These are phyloP conservation scores for Pseudogymnoascus pannorum DNA, from an alignment of 2,329 filamentous ascomycete species.

Conservation along the genomic window DNA sequence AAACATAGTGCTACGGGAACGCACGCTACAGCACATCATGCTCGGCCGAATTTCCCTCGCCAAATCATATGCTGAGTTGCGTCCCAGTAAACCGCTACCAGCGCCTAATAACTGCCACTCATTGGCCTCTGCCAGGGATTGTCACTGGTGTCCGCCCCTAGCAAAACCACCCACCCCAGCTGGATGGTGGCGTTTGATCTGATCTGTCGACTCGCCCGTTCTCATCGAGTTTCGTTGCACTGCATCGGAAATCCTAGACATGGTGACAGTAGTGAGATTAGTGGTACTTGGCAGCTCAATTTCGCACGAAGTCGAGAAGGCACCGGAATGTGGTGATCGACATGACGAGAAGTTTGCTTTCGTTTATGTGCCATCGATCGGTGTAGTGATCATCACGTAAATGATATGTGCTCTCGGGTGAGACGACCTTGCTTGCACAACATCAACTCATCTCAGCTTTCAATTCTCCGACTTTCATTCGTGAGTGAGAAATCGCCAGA, in stretches of 20 bases:
- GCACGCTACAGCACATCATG: not conserved
- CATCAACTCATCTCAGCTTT: not conserved
- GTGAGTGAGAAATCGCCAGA: not conserved
- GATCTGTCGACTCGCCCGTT: constrained; percentile 1
- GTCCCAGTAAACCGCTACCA: not conserved
- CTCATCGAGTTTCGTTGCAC: not conserved
- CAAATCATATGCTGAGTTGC: not conserved
- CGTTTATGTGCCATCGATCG: not conserved
- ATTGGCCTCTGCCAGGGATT: not conserved
- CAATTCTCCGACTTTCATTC: not conserved
- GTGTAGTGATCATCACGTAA: not conserved
- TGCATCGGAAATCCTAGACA: constrained; percentile 3
- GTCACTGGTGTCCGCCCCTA: constrained; percentile 5
- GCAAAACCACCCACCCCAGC: not conserved
- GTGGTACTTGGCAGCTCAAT: constrained; percentile 5
- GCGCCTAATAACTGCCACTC: constrained; percentile 6
- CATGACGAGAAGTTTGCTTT: not conserved
- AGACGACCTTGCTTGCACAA: not conserved
- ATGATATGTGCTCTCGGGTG: not conserved
- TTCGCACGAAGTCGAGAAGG: not conserved
- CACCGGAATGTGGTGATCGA: not conserved
- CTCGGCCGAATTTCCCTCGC: constrained; percentile 1
- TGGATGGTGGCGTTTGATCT: constrained; percentile 3
- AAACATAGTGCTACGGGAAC: not conserved
- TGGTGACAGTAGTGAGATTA: not conserved